Base-by-base conservation (phyloP, 495 filamentous ascomycete genomes). In the Haplographium delicatum region DNA sequence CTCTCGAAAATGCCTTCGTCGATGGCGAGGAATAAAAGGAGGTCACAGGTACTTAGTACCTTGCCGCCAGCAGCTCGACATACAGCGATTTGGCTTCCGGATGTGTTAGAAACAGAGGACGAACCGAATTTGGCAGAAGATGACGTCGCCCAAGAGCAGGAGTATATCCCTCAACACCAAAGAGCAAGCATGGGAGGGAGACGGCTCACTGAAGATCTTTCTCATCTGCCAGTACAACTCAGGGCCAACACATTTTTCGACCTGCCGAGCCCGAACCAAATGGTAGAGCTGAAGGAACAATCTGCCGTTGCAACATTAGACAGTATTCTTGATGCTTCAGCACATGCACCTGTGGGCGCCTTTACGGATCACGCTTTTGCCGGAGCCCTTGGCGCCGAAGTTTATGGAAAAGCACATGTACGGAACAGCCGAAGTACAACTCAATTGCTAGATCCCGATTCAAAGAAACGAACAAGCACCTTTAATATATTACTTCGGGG, bases 191-290 rank as follows among this genome's bases (percentile, higher is more conserved):
- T 60, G 50, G 57, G 60, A 44, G 60, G 60, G 11, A 56, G 60
- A 38, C 33, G 56, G 16, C 42, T 53, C n/a, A 62, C 56, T 8
- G 49, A 57, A 38, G 60, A 62, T 49, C 16, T 57, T 7, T 28
- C 35, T 35, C 53, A 76, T 23, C 57, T 96, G n/a, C 89, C 91
- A 4, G 81, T 91, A 13, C 91, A 96, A 54, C 80, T 97, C 28
- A 81, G 93, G 46, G 94, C 94, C 13, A 95, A 84, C 59, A 80
- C 85, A 26, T 98, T 89, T 63, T 97, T 98, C 58, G 88, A 96
- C 42, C 69, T 83, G 13, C 86, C 84, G 8, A 64, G 74, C 9
- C 54, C 74, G 19, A 56, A 73, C 3, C 71, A 74, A 8, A 62
- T 62, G 19, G 63, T 95, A 16, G 76, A 89, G 52, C 67, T 91